These are phyloP conservation scores for Pyrenochaeta sp. DNA, from an alignment of 2,329 filamentous ascomycete genomes.

Conservation along the genomic window DNA sequence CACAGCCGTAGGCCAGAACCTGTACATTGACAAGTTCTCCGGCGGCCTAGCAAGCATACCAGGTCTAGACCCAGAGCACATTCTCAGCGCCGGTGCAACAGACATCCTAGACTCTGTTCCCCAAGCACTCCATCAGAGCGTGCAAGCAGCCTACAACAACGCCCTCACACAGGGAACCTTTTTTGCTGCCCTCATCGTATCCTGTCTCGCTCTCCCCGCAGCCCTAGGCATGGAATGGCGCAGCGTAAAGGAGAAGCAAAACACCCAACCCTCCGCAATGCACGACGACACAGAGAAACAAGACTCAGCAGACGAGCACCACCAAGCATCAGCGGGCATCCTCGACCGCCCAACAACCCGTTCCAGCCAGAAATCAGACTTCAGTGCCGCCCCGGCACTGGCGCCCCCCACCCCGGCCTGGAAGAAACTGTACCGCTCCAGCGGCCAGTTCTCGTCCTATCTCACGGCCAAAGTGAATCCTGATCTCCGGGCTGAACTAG, in stretches of 20 bases:
- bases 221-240: constrained; percentile 68
- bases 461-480: constrained; percentile 35
- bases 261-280: background rate
- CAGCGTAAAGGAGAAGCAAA: constrained; percentile 63
- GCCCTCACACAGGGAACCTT: constrained; percentile 55
- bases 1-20: constrained; percentile 55
- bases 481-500: constrained; percentile 26
- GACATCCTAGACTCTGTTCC: constrained; percentile 56
- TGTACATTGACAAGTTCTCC: constrained; percentile 55
- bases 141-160: constrained; percentile 39
- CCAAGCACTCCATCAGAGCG: constrained; percentile 11
- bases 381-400: background rate
- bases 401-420: constrained; percentile 17
- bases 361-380: constrained; percentile 1
- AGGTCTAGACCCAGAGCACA: constrained; percentile 47
- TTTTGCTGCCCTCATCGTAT: constrained; percentile 64
- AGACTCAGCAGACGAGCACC: background rate
- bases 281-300: constrained; percentile 23
- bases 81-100: constrained; percentile 61
- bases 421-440: constrained; percentile 28
- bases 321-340: background rate
- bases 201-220: constrained; percentile 62
- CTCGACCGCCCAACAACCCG: constrained; percentile 4
- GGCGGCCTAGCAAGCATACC: constrained; percentile 42
- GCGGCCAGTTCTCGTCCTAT: constrained; percentile 32